These are phyloP conservation scores for Forsythia viridissima DNA, from an alignment of 257 asterid species.

Conservation along the genomic window DNA sequence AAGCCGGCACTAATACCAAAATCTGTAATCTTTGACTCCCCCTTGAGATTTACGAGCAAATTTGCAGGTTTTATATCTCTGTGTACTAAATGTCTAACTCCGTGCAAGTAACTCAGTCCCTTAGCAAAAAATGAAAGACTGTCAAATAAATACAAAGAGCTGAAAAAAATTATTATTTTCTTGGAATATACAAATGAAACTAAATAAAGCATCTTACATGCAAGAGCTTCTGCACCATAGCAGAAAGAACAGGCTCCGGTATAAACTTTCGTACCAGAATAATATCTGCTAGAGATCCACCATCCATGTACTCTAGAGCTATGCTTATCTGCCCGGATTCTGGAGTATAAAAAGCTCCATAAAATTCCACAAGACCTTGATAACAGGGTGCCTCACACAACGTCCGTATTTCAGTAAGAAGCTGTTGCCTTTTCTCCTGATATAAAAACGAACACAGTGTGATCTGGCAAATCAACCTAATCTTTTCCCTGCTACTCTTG, in stretches of 20 bases:
- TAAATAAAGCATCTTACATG: constrained; percentile 47
- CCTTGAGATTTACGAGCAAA: constrained; percentile 88
- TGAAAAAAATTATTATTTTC: background rate
- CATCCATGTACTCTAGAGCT: constrained; percentile 97
- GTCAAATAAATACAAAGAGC: background rate
- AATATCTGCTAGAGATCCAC: constrained; percentile 95
- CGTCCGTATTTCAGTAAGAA: constrained; percentile 92
- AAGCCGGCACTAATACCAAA: constrained; percentile 98
- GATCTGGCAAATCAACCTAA: constrained; percentile 14
- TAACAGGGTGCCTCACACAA: constrained; percentile 94
- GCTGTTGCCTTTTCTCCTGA: constrained; percentile 98
- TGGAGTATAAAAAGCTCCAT: constrained; percentile 95
- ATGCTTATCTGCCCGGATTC: constrained; percentile 98
- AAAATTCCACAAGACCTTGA: constrained; percentile 89
- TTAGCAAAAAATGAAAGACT: constrained; percentile 36
- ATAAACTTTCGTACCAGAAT: constrained; percentile 58
- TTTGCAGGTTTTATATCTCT: constrained; percentile 99
- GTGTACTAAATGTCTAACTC: constrained; percentile 94
- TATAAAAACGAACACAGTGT: constrained; percentile 23
- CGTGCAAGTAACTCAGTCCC: constrained; percentile 94
- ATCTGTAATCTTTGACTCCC: constrained; percentile 99
- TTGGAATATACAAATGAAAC: background rate
- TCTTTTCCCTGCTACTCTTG: background rate
- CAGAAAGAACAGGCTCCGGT: constrained; percentile 83
- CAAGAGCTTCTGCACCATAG: constrained; percentile 84